Percentiles rank a stretch among this genome's conserved stretches.
These are phyloP conservation scores for Theobroma cacao DNA, from an alignment of 345 rosid genomes.

Conservation along the genomic window DNA sequence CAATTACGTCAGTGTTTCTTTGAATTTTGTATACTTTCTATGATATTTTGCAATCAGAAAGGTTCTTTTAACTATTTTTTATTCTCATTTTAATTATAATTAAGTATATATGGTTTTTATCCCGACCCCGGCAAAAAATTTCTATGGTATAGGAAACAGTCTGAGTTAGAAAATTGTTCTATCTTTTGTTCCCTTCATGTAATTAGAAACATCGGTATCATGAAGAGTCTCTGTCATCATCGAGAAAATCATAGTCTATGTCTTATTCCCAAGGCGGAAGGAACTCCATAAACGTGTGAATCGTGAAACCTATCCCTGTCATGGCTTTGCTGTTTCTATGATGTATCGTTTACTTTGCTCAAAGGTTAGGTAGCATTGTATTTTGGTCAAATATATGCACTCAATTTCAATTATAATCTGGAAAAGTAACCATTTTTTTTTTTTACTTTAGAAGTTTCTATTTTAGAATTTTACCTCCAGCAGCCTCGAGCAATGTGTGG, in stretches of 20 bases:
- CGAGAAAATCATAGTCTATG: background rate
- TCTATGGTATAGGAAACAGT: too few relatives aligned
- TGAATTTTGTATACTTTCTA: too few relatives aligned
- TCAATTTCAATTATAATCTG: background rate
- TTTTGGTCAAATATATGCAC: slow-evolving; percentile 8
- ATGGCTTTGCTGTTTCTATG: background rate
- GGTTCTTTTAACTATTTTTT: too few relatives aligned
- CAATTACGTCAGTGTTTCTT: too few relatives aligned
- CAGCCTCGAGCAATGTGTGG: background rate
- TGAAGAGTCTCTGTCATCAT: background rate
- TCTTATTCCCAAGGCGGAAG: background rate
- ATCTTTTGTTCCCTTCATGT: background rate
- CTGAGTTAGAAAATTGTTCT: background rate
- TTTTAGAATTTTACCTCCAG: background rate
- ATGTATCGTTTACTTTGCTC: background rate
- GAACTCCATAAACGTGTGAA: background rate
- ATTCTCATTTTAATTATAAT: too few relatives aligned
- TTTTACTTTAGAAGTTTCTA: background rate
- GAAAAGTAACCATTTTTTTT: background rate
- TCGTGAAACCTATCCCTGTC: background rate
- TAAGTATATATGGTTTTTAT: too few relatives aligned
- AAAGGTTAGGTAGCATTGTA: slow-evolving; percentile 2
- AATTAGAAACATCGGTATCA: background rate
- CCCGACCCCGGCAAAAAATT: too few relatives aligned
- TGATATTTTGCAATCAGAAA: too few relatives aligned